phyloP scores from a whole-genome alignment of 1,139 yeast genomes.

The Candida glucosophila region DNA sequence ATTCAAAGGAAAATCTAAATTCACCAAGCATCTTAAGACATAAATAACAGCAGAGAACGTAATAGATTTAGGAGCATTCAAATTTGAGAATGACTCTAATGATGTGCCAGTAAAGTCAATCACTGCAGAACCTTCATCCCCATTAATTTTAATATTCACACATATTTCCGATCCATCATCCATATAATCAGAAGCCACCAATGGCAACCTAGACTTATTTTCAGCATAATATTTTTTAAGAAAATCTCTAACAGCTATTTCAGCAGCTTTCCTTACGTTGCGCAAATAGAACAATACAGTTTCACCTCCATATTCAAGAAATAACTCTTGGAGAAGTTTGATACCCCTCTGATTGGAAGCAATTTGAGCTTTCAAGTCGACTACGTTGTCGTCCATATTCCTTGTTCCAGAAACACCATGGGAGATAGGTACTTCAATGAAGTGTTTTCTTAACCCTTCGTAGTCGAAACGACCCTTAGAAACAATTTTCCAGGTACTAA shows the following conservation, averaged over 20 bases:
- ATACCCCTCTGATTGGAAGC: slow-evolving; percentile 64
- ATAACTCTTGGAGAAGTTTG: slow-evolving; percentile 36
- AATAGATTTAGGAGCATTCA: slow-evolving; percentile 36
- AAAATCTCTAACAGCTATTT: slow-evolving; percentile 39
- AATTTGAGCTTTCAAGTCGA: slow-evolving; percentile 58
- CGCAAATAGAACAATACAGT: slow-evolving; percentile 52
- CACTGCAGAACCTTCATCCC: slow-evolving; percentile 35
- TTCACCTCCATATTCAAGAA: slow-evolving; percentile 40
- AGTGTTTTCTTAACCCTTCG: slow-evolving; percentile 35
- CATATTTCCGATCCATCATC: slow-evolving; percentile 54
- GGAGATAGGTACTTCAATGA: slow-evolving; percentile 40
- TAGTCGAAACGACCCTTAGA: slow-evolving; percentile 48
- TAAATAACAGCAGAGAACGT: slow-evolving; percentile 36
- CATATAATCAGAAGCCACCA: slow-evolving; percentile 44
- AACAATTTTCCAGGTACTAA: slow-evolving; percentile 48
- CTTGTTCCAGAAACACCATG: slow-evolving; percentile 54
- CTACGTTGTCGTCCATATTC: slow-evolving; percentile 48
- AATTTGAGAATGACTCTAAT: slow-evolving; percentile 29
- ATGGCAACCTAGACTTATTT: slow-evolving; percentile 7
- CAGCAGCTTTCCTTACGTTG: slow-evolving; percentile 56
- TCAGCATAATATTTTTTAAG: slow-evolving; percentile 13
- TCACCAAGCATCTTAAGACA: slow-evolving; percentile 34
- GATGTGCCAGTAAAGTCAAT: slow-evolving; percentile 53
- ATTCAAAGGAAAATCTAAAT: slow-evolving; percentile 36
- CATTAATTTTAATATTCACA: slow-evolving; percentile 35